Conservation (phyloP, 805 yeast genomes). For the Saccharomycopsis sp. region DNA sequence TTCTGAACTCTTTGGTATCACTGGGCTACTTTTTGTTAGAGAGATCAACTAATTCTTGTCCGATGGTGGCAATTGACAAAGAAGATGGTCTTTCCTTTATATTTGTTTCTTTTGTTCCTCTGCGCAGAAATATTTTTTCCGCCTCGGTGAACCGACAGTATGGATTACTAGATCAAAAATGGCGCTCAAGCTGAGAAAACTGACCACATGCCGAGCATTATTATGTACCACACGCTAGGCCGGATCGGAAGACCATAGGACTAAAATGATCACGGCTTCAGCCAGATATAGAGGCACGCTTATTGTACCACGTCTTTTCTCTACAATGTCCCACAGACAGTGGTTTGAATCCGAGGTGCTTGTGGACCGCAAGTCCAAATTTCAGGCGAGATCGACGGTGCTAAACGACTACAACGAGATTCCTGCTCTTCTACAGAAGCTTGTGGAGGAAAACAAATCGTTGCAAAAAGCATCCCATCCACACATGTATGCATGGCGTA, state of each 20-base stretch:
- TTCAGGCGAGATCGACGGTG: slow-evolving; percentile 53
- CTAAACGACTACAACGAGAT: slow-evolving; percentile 38
- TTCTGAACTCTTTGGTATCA: not conserved
- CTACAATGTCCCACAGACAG: not conserved
- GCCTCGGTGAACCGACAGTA: not conserved
- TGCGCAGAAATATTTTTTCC: not conserved
- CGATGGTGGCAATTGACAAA: not conserved
- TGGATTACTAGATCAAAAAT: not conserved
- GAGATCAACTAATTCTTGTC: no score
- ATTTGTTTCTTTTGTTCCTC: not conserved
- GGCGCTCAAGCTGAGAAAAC: not conserved
- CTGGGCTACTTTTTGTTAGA: no score
- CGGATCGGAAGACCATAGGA: not conserved
- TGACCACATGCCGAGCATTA: no score
- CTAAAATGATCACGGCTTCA: not conserved
- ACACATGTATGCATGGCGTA: slow-evolving; percentile 69
- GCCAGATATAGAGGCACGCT: not conserved
- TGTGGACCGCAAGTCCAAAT: slow-evolving; percentile 52
- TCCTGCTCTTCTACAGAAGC: slow-evolving; percentile 33
- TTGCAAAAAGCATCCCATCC: slow-evolving; percentile 62
- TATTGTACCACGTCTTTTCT: not conserved
- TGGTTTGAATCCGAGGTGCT: slow-evolving; percentile 39
- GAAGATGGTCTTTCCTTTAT: not conserved
- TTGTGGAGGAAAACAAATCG: slow-evolving; percentile 40
- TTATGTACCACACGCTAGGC: not conserved